These are phyloP conservation scores for Desmodesmus armatus DNA, from an alignment of 139 green algal species.

Conservation along the genomic window DNA sequence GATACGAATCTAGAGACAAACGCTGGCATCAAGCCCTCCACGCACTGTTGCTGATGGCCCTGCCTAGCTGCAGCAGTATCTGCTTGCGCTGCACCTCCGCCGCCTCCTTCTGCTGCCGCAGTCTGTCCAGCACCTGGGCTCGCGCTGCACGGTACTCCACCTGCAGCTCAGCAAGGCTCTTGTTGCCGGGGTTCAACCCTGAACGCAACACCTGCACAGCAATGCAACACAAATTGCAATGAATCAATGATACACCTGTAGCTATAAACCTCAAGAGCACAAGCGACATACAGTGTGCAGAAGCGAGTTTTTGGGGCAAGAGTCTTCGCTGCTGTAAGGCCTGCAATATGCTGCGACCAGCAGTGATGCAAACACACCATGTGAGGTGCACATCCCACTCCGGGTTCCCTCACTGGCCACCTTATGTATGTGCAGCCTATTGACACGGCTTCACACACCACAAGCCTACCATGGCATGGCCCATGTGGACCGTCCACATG, in stretches of 20 bases:
- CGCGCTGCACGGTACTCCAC: conserved; percentile 33
- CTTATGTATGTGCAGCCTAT: too few relatives aligned
- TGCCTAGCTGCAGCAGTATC: conserved; percentile 37
- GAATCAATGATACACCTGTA: too few relatives aligned
- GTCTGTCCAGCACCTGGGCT: conserved; percentile 24
- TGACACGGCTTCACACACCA: too few relatives aligned
- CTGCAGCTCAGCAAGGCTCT: conserved; percentile 37
- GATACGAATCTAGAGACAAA: too few relatives aligned
- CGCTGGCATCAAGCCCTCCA: conserved; percentile 1
- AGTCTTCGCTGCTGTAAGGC: too few relatives aligned
- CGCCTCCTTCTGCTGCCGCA: conserved; percentile 32
- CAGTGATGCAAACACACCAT: not conserved
- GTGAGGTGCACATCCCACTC: too few relatives aligned
- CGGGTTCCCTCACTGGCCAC: too few relatives aligned
- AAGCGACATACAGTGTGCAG: not conserved
- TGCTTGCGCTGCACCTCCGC: conserved; percentile 37
- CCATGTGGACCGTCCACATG: too few relatives aligned
- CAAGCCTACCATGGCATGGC: too few relatives aligned
- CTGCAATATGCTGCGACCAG: too few relatives aligned
- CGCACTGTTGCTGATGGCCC: conserved; percentile 25
- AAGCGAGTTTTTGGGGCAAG: not conserved
- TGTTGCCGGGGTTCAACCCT: conserved; percentile 5
- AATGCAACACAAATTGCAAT: not conserved
- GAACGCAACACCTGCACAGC: conserved; percentile 26
- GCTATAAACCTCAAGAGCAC: not conserved